Base-by-base conservation (phyloP, 2,329 filamentous ascomycete species). In the Sporothrix phasma region DNA sequence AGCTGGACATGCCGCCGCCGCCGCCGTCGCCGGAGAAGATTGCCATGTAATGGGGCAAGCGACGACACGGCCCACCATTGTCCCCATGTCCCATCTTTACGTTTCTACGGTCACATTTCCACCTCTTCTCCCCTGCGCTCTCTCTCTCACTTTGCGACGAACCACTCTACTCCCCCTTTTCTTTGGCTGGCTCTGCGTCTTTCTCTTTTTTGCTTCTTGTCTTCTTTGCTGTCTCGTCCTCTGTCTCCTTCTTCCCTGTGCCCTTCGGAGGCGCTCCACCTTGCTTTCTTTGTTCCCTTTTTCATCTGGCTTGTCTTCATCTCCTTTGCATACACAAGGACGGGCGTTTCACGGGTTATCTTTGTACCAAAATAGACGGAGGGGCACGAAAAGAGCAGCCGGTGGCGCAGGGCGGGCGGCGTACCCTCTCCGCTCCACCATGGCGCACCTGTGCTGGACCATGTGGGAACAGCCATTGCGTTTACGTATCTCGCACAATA, bases 1-100 rank as follows among this genome's bases (percentile, higher is more conserved):
- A 88, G 78, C 79, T 96, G 70, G 91, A 96, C 78, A 86, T 88
- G 39, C 51, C 34, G 46, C 43, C 61, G 3, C 61, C 66, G 7
- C 66, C 66, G 11, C 64, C 62, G 26, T 62, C 64, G 37, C 62
- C 59, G 7, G 66, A 66, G 29, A 64, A 60, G 60, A 54, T 67
- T 7, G 64, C 66, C 8, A 39, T 62, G 6, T 67, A 61, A 19
- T 34, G n/a, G 34, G 5, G 10, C 1, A 13, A 37, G 15, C 10
- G 34, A 17, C 31, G 24, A 2, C 41, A n/a, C 13, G 13, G 10
- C n/a, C 24, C 5, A 37, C 49, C 39, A 59, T 22, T 19, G 17
- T 19, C 37, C 7, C 17, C 2, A 39, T n/a, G 24, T 19, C 17
- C 10, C 45, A n/a, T 51, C n/a, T 11, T 5, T 2, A 24, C 26